Evolutionary conservation across 371 early-diverging fungal species (phyloP).

Genomic region (Actinomucor elegans): DNA sequence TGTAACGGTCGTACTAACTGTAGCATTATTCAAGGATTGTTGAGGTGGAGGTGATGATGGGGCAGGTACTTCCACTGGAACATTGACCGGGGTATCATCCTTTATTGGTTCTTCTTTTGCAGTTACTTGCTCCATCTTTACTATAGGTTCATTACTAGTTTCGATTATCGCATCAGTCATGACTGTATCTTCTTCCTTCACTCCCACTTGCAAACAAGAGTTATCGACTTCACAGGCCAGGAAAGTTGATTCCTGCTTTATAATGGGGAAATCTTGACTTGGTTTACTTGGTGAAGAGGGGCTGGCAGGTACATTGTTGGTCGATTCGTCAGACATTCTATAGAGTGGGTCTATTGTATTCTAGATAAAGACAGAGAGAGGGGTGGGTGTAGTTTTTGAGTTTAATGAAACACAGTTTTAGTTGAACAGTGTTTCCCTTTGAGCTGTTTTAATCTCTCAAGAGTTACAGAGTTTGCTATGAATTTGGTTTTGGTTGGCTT

Average conservation of each 20-base stretch:
- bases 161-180: neutral
- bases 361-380: neutral
- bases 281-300: neutral
- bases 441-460: slow-evolving; percentile 1
- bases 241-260: neutral
- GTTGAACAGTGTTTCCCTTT: slow-evolving; percentile 6
- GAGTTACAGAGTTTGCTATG: neutral
- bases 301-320: neutral
- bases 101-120: neutral
- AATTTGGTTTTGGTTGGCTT: neutral
- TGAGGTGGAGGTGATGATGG: neutral
- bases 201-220: too few relatives aligned
- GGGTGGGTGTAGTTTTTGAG: neutral
- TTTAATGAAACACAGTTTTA: neutral
- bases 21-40: neutral
- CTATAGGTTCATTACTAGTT: neutral
- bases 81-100: slow-evolving; percentile 13
- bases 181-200: neutral
- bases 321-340: slow-evolving; percentile 2
- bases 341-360: neutral
- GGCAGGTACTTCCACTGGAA: neutral
- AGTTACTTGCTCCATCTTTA: neutral
- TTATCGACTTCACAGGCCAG: too few relatives aligned
- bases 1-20: neutral
- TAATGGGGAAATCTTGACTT: neutral